Evolutionary conservation across 805 yeast genomes (phyloP).

Genomic region (Torulaspora franciscae): DNA sequence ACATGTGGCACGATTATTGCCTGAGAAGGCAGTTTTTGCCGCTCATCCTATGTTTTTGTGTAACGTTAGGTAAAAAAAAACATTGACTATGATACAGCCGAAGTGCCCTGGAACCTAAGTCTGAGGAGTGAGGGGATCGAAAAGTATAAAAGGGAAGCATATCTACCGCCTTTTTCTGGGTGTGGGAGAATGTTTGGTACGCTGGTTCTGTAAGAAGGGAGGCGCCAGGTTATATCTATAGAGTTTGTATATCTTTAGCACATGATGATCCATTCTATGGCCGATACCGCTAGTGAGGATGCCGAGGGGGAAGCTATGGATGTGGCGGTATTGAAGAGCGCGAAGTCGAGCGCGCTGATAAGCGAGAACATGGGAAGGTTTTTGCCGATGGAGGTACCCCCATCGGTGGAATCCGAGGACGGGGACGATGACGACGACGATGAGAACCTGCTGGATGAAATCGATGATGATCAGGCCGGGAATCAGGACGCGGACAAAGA

Average conservation of each 20-base stretch:
- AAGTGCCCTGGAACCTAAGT: neutral
- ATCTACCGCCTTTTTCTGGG: neutral
- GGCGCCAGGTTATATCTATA: too few relatives aligned
- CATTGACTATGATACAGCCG: too few relatives aligned
- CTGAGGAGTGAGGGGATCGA: neutral
- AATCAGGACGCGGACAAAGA: neutral
- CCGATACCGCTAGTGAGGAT: constrained; percentile 4
- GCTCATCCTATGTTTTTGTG: constrained; percentile 3
- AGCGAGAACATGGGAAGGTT: constrained; percentile 21
- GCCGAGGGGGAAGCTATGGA: neutral
- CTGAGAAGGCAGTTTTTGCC: neutral
- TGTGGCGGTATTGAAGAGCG: neutral
- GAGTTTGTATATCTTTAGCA: neutral
- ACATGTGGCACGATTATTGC: neutral
- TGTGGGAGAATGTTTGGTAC: neutral
- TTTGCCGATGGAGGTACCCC: constrained; percentile 26
- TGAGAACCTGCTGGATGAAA: constrained; percentile 14
- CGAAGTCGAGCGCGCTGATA: constrained; percentile 8
- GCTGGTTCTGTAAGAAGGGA: too few relatives aligned
- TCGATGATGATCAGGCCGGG: constrained; percentile 9
- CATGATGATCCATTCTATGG: constrained; percentile 6
- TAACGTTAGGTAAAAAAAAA: neutral
- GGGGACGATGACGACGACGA: constrained; percentile 18
- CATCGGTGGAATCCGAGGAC: constrained; percentile 22
- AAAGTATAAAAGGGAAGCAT: constrained; percentile 2